These are phyloP conservation scores for Alternaria incomplexa DNA, from an alignment of 2,329 filamentous ascomycete genomes.

Conservation along the genomic window DNA sequence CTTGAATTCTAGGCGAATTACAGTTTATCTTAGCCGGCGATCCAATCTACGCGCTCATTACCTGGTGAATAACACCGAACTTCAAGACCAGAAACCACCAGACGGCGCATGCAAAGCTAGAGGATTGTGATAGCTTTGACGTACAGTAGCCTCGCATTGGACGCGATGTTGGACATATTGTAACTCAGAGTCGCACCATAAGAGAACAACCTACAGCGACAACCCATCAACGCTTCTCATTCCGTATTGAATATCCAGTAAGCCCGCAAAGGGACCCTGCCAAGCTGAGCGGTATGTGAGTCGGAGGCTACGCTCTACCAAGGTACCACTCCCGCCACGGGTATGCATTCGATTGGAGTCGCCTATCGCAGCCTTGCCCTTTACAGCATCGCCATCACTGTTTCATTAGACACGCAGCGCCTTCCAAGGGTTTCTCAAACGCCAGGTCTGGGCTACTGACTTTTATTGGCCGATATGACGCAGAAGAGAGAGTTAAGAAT, in stretches of 20 bases:
- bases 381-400: background rate
- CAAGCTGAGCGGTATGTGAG: background rate
- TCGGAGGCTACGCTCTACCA: background rate
- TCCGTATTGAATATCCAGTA: background rate
- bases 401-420: background rate
- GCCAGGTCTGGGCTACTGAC: background rate
- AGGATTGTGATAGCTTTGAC: background rate
- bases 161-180: background rate
- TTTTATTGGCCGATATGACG: background rate
- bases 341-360: background rate
- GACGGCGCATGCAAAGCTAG: background rate
- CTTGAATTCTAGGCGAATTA: background rate
- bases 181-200: background rate
- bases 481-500: background rate
- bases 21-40: background rate
- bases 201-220: background rate
- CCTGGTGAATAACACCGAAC: background rate
- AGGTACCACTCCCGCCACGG: background rate
- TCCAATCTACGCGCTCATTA: background rate
- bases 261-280: background rate
- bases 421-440: background rate
- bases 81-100: background rate
- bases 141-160: background rate
- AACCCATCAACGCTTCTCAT: background rate
- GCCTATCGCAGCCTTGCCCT: background rate